phyloP scores from a whole-genome alignment of 768 basidiomycete genomes.

The Russula sp. region DNA sequence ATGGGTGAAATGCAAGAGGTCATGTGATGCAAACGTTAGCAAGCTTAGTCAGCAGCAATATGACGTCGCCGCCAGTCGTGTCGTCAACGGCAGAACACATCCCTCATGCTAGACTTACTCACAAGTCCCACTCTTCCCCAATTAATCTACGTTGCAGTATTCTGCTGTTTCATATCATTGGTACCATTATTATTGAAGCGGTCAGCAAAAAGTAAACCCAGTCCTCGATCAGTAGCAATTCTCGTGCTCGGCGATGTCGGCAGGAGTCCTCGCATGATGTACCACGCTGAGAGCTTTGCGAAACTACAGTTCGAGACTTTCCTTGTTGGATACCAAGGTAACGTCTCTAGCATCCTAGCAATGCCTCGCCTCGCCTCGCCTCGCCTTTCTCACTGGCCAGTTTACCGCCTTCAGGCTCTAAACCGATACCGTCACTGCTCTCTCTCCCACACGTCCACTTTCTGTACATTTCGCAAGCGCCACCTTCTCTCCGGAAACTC shows the following conservation, averaged over 20 bases:
- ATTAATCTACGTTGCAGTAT: background rate
- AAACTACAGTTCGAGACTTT: constrained; percentile 72
- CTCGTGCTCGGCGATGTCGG: constrained; percentile 96
- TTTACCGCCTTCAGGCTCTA: constrained; percentile 59
- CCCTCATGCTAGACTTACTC: constrained; percentile 13
- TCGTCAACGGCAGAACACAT: background rate
- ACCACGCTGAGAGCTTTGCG: constrained; percentile 92
- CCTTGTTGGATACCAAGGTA: constrained; percentile 85
- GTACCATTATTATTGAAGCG: constrained; percentile 14
- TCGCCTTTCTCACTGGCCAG: background rate
- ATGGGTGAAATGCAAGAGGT: no score
- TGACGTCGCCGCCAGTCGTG: no score
- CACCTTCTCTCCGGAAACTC: constrained; percentile 47
- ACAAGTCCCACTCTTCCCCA: background rate
- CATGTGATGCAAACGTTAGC: no score
- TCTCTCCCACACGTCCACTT: constrained; percentile 62
- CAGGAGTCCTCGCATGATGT: constrained; percentile 97
- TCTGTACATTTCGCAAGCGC: constrained; percentile 64
- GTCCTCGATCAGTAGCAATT: constrained; percentile 73
- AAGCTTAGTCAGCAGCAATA: no score
- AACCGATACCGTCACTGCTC: constrained; percentile 69
- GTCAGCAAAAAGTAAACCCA: constrained; percentile 28
- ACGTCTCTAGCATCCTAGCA: no score
- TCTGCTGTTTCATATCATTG: constrained; percentile 13
- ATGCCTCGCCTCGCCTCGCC: no score